phyloP scores from a whole-genome alignment of 805 yeast species.

The Lachancea lanzarotensis region DNA sequence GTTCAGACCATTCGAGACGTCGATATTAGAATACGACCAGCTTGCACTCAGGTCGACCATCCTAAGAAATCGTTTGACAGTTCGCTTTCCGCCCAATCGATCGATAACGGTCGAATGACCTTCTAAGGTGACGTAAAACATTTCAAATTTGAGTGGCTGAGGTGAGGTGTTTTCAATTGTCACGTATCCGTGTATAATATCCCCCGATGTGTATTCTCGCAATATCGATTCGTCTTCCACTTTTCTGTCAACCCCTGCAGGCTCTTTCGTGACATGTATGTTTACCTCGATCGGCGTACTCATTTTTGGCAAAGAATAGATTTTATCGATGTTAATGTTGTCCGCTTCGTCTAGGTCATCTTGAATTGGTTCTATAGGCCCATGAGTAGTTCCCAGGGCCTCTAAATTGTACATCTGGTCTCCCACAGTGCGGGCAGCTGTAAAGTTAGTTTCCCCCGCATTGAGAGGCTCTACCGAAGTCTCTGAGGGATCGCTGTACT shows the following conservation, averaged over 20 bases:
- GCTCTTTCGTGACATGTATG: conserved; percentile 45
- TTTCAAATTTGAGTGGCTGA: conserved; percentile 49
- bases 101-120: conserved; percentile 35
- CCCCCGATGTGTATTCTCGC: conserved; percentile 62
- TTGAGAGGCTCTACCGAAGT: background rate
- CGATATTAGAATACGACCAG: conserved; percentile 45
- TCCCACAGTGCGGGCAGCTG: background rate
- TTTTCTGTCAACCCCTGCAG: conserved; percentile 40
- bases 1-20: conserved; percentile 48
- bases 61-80: conserved; percentile 44
- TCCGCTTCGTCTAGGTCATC: conserved; percentile 35
- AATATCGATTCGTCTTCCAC: conserved; percentile 42
- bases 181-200: conserved; percentile 54
- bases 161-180: conserved; percentile 42
- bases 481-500: background rate
- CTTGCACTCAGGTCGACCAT: conserved; percentile 56
- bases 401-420: conserved; percentile 5
- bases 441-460: background rate
- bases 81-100: conserved; percentile 29
- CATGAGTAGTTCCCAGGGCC: conserved; percentile 8
- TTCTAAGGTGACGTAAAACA: conserved; percentile 49
- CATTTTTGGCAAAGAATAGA: conserved; percentile 42
- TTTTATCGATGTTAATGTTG: conserved; percentile 44
- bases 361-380: conserved; percentile 23
- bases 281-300: conserved; percentile 43